A percentile compares a stretch with the other conserved stretches of the same genome.
These are phyloP conservation scores for Podaxis pistillaris DNA, from an alignment of 768 basidiomycete genomes.

Conservation along the genomic window DNA sequence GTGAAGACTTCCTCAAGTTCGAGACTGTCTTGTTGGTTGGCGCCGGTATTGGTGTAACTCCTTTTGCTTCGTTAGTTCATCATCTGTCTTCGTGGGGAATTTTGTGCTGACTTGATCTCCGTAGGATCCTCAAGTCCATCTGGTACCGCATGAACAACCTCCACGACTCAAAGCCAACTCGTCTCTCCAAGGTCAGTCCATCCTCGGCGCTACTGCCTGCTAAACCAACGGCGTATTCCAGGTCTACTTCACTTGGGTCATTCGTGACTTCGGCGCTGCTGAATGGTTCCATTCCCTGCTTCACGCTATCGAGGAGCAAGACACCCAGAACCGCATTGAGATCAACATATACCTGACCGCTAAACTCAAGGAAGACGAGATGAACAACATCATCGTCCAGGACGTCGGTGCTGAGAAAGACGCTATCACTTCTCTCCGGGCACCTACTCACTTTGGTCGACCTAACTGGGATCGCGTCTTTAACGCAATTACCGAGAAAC, in stretches of 20 bases:
- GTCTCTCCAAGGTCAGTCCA: conserved; percentile 69
- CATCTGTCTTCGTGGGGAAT: neutral
- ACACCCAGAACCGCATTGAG: conserved; percentile 81
- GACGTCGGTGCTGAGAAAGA: conserved; percentile 94
- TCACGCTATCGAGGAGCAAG: conserved; percentile 92
- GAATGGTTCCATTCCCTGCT: conserved; percentile 96
- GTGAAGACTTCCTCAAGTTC: conserved; percentile 88
- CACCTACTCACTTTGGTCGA: conserved; percentile 91
- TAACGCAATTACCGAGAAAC: conserved; percentile 72
- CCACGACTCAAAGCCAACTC: conserved; percentile 68
- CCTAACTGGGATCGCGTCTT: conserved; percentile 86
- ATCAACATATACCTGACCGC: conserved; percentile 94
- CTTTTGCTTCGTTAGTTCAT: conserved; percentile 83
- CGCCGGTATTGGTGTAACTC: conserved; percentile 95
- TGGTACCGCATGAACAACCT: conserved; percentile 97
- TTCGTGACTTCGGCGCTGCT: conserved; percentile 85
- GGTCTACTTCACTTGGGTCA: conserved; percentile 95
- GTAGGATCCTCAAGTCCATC: conserved; percentile 83
- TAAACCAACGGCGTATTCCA: conserved; percentile 14
- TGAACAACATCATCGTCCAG: conserved; percentile 91
- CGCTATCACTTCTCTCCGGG: conserved; percentile 82
- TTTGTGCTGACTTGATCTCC: conserved; percentile 3
- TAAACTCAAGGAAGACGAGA: conserved; percentile 87
- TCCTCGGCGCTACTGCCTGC: neutral
- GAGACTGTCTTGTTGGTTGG: conserved; percentile 89